A percentile compares a stretch with the other conserved stretches of the same genome.
These are phyloP conservation scores for Neofusicoccum parvum DNA, from an alignment of 2,329 filamentous ascomycete genomes.

Conservation along the genomic window DNA sequence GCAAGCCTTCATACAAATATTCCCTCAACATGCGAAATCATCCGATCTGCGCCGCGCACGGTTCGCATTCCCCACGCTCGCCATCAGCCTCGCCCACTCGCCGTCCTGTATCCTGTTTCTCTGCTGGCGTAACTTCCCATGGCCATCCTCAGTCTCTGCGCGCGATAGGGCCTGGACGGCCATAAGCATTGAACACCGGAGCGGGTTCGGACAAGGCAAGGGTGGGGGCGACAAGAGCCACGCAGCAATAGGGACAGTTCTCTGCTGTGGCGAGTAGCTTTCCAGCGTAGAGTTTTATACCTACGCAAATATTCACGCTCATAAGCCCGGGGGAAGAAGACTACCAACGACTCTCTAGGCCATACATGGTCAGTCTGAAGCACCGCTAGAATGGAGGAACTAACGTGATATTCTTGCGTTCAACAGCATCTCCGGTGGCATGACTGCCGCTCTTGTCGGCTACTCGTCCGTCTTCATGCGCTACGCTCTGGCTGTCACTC, in stretches of 20 bases:
- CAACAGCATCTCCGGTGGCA: slow-evolving; percentile 63
- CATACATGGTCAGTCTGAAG: not conserved
- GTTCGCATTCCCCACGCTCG: not conserved
- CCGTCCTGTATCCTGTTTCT: not conserved
- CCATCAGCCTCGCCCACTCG: too few relatives aligned
- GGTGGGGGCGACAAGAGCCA: too few relatives aligned
- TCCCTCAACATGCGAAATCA: not conserved
- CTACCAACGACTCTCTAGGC: not conserved
- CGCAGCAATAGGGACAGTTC: too few relatives aligned
- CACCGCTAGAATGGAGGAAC: not conserved
- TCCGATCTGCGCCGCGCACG: slow-evolving; percentile 1
- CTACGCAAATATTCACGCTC: too few relatives aligned
- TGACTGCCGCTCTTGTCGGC: slow-evolving; percentile 62
- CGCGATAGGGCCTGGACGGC: not conserved
- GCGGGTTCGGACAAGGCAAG: not conserved
- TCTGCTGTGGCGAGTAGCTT: too few relatives aligned
- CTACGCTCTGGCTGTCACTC: slow-evolving; percentile 64
- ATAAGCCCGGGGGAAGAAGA: too few relatives aligned
- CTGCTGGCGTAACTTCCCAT: not conserved
- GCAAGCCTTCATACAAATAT: not conserved
- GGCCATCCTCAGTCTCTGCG: not conserved
- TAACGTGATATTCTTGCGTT: not conserved
- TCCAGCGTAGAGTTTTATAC: too few relatives aligned
- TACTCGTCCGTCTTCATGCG: slow-evolving; percentile 69
- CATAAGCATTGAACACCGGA: not conserved